Conservation (phyloP, 345 rosid species). For the Brassica rapa region DNA sequence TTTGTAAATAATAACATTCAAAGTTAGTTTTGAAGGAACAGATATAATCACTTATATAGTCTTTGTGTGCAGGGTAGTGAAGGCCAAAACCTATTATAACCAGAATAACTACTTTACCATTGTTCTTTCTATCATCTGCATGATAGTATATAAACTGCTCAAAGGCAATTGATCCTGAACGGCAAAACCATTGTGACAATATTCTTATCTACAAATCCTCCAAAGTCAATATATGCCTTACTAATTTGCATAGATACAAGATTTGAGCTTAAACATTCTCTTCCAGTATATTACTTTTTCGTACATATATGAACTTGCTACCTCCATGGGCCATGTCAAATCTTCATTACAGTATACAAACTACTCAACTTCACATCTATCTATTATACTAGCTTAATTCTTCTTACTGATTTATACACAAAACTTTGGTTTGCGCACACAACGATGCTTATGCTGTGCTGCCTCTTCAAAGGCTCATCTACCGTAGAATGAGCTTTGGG, state of each 20-base stretch:
- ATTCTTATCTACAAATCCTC: conserved; percentile 65
- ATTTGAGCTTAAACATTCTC: not conserved
- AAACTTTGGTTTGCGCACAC: not conserved
- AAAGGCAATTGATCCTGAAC: conserved; percentile 89
- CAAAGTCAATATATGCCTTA: not conserved
- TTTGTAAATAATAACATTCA: conserved; percentile 34
- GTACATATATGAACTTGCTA: not conserved
- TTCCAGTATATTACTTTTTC: not conserved
- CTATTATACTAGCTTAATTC: not conserved
- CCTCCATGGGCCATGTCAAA: not conserved
- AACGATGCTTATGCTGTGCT: no score
- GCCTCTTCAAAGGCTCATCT: conserved; percentile 48
- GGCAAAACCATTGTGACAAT: conserved; percentile 86
- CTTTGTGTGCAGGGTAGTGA: not conserved
- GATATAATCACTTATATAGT: conserved; percentile 3
- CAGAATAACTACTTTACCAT: not conserved
- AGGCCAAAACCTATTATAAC: not conserved
- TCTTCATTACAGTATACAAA: not conserved
- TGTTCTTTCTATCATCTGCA: conserved; percentile 34
- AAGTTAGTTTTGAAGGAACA: conserved; percentile 9
- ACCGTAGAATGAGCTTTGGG: conserved; percentile 67
- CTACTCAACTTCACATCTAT: not conserved
- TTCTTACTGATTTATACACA: conserved; percentile 15
- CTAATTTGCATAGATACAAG: not conserved
- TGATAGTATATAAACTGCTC: conserved; percentile 78